Evolutionary conservation across 169 alveolate genomes (phyloP).

Genomic region (Ichthyophthirius multifiliis): DNA sequence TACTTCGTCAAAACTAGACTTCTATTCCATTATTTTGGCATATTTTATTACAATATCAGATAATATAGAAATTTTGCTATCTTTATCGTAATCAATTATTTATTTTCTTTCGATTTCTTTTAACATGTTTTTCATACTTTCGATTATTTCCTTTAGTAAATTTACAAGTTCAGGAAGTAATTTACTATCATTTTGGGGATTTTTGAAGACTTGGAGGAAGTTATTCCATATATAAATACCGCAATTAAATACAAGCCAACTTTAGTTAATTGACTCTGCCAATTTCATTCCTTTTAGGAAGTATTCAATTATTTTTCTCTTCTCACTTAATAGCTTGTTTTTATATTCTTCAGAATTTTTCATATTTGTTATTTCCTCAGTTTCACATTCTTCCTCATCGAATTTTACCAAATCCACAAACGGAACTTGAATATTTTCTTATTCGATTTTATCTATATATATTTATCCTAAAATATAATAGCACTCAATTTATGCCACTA

Average conservation of each 20-base stretch:
- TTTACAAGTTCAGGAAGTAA: conserved; percentile 65
- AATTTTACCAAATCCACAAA: conserved; percentile 52
- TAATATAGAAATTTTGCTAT: conserved; percentile 68
- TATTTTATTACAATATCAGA: conserved; percentile 68
- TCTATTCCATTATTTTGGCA: conserved; percentile 62
- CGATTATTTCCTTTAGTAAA: conserved; percentile 72
- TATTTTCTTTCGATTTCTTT: conserved; percentile 71
- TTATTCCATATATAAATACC: conserved; percentile 83
- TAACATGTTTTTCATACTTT: conserved; percentile 75
- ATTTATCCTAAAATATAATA: conserved; percentile 67
- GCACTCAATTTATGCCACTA: conserved; percentile 72
- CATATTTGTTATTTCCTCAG: conserved; percentile 33
- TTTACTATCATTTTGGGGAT: conserved; percentile 58
- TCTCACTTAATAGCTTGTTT: conserved; percentile 59
- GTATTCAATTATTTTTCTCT: conserved; percentile 59
- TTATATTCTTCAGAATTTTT: conserved; percentile 66
- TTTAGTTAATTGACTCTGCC: conserved; percentile 65
- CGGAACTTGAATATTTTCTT: conserved; percentile 74
- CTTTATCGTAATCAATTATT: conserved; percentile 75
- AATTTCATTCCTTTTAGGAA: conserved; percentile 74
- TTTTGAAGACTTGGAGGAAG: conserved; percentile 65
- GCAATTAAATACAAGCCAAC: conserved; percentile 83
- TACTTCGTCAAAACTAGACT: conserved; percentile 71
- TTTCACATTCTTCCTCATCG: conserved; percentile 63
- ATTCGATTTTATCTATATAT: conserved; percentile 64